Evolutionary conservation across 768 basidiomycete genomes (phyloP).

Genomic region (Macrolepiota fuliginosa): DNA sequence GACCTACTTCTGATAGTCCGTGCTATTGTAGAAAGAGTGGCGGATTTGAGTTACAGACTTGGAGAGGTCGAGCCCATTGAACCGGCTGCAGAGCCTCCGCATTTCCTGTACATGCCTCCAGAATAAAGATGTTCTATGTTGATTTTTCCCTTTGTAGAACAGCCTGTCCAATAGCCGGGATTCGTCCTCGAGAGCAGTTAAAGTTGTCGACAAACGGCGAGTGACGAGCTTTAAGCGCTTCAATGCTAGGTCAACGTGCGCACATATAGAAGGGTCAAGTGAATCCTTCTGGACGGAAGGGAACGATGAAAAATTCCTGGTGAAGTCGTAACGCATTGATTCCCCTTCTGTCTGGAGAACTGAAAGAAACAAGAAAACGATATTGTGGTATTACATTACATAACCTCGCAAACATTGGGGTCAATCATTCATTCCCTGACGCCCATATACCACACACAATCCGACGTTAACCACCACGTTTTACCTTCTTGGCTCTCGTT

Average conservation of each 20-base stretch:
- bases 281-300: slow-evolving; percentile 18
- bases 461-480: neutral
- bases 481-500: neutral
- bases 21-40: slow-evolving; percentile 48
- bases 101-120: slow-evolving; percentile 67
- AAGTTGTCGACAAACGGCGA: slow-evolving; percentile 47
- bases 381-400: neutral
- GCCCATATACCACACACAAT: neutral
- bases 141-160: slow-evolving; percentile 80
- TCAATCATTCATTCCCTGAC: neutral
- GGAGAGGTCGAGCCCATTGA: slow-evolving; percentile 29
- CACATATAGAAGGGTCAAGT: slow-evolving; percentile 29
- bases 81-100: slow-evolving; percentile 45
- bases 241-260: slow-evolving; percentile 50
- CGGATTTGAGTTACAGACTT: slow-evolving; percentile 38
- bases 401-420: neutral
- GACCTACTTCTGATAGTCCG: slow-evolving; percentile 34
- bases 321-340: neutral
- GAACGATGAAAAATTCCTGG: neutral
- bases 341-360: neutral
- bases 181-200: slow-evolving; percentile 46
- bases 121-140: slow-evolving; percentile 67
- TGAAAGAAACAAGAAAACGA: neutral
- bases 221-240: slow-evolving; percentile 57
- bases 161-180: slow-evolving; percentile 60